These are phyloP conservation scores for Mortierella sp. DNA, from an alignment of 371 early-diverging fungal species.

Conservation along the genomic window DNA sequence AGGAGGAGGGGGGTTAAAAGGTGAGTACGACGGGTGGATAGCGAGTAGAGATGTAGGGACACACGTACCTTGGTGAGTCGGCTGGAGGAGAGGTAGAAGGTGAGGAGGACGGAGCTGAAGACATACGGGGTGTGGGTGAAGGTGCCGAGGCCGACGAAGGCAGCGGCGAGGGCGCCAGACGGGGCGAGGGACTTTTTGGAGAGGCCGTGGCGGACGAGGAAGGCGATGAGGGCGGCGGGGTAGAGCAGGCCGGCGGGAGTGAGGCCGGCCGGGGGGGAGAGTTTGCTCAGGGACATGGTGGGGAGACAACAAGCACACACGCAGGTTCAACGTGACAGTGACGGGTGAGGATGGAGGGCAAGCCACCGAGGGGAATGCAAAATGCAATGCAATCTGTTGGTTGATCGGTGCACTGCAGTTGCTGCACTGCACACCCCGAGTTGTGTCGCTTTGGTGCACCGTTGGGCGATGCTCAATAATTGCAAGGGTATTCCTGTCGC, in stretches of 20 bases:
- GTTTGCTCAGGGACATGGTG: slow-evolving; percentile 19
- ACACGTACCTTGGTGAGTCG: slow-evolving; percentile 76
- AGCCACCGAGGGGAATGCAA: too few species aligned
- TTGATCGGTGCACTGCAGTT: too few species aligned
- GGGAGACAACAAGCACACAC: background rate
- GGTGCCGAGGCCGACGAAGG: slow-evolving; percentile 79
- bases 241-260: slow-evolving; percentile 21
- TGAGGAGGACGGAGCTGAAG: slow-evolving; percentile 72
- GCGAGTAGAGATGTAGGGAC: too few species aligned
- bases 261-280: slow-evolving; percentile 29
- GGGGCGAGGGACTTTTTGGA: slow-evolving; percentile 74
- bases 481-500: too few species aligned
- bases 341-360: background rate
- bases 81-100: slow-evolving; percentile 81
- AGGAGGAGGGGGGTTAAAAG: too few species aligned
- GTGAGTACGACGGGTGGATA: too few species aligned
- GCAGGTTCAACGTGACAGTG: background rate
- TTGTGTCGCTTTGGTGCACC: too few species aligned
- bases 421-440: too few species aligned
- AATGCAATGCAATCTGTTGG: too few species aligned
- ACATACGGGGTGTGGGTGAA: slow-evolving; percentile 68
- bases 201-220: slow-evolving; percentile 65
- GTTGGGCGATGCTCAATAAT: too few species aligned
- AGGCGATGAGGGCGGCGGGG: slow-evolving; percentile 57
- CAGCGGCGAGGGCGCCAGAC: slow-evolving; percentile 80